These are phyloP conservation scores for Dendrothele bispora DNA, from an alignment of 768 basidiomycete genomes.

Conservation along the genomic window DNA sequence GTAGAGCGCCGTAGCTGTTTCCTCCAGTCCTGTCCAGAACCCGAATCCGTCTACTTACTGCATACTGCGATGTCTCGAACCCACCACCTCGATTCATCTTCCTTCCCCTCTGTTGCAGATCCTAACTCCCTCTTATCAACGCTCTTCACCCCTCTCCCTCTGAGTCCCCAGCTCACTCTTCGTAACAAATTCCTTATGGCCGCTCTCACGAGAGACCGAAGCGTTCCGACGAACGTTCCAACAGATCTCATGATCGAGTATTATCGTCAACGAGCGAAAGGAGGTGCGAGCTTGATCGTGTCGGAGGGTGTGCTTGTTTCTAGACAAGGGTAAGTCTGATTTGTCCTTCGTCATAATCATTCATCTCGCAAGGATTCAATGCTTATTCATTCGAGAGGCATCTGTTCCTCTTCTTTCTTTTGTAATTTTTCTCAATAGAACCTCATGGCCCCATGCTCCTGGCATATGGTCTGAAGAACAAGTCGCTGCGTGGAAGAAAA, in stretches of 20 bases:
- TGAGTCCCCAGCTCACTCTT: conserved; percentile 33
- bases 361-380: no score
- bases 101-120: no score
- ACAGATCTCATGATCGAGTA: conserved; percentile 36
- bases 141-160: conserved; percentile 32
- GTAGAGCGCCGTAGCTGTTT: no score
- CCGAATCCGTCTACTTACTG: no score
- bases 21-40: no score
- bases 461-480: conserved; percentile 32
- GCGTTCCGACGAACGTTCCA: conserved; percentile 29
- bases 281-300: conserved; percentile 35
- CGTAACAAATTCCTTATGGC: conserved; percentile 34
- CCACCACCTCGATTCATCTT: no score
- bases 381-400: no score
- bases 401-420: not conserved
- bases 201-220: conserved; percentile 36
- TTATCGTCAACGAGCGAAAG: conserved; percentile 35
- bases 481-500: conserved; percentile 26
- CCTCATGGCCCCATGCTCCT: conserved; percentile 31
- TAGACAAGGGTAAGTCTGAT: conserved; percentile 28
- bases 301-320: conserved; percentile 29
- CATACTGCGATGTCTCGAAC: no score
- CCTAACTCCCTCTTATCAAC: no score
- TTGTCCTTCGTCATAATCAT: not conserved
- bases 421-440: no score